Evolutionary conservation across 352 stramenopile genomes (phyloP).

Genomic region (Phytophthora constricta): DNA sequence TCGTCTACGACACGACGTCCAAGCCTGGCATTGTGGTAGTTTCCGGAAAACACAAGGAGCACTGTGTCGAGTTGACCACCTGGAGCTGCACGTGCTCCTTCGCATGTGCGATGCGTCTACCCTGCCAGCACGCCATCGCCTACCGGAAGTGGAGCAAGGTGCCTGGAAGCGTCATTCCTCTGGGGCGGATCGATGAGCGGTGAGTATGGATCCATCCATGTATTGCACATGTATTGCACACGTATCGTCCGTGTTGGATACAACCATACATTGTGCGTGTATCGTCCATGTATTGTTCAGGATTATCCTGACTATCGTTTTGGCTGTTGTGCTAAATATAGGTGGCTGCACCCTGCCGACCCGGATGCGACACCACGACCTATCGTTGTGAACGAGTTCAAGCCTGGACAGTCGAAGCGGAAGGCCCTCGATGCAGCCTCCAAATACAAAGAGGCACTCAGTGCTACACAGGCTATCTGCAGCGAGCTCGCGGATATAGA

Average conservation of each 20-base stretch:
- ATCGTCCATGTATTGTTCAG: too few species aligned
- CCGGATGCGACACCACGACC: too few species aligned
- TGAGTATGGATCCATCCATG: not conserved
- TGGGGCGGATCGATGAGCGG: not conserved
- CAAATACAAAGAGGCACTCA: slow-evolving; percentile 17
- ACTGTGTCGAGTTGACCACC: not conserved
- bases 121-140: slow-evolving; percentile 29
- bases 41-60: not conserved
- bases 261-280: too few species aligned
- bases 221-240: not conserved
- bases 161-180: not conserved
- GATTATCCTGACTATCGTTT: too few species aligned
- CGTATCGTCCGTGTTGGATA: too few species aligned
- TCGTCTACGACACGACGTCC: slow-evolving; percentile 4
- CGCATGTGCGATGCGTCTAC: slow-evolving; percentile 16
- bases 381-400: too few species aligned
- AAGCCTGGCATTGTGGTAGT: not conserved
- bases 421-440: not conserved
- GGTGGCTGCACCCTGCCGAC: too few species aligned
- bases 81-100: slow-evolving; percentile 33
- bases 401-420: too few species aligned
- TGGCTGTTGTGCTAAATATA: too few species aligned
- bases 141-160: slow-evolving; percentile 14
- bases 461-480: slow-evolving; percentile 5
- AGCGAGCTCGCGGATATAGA: slow-evolving; percentile 12